These are phyloP conservation scores for Neostapfia colusana DNA, from an alignment of 176 grass and related monocot species.

Conservation along the genomic window DNA sequence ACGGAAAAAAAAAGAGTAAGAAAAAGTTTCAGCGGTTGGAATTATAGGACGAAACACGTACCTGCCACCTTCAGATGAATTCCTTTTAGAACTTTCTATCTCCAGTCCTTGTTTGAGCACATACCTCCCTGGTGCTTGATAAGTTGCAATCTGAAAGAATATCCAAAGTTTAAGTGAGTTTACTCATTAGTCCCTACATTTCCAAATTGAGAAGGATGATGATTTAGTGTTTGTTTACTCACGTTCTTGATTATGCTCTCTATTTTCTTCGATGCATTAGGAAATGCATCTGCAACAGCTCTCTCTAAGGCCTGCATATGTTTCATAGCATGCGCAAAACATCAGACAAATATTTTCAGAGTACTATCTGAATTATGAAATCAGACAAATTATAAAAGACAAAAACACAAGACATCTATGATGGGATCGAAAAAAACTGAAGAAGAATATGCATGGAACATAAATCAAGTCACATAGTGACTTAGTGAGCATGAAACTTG, in stretches of 20 bases:
- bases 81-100: slow-evolving; percentile 56
- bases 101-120: slow-evolving; percentile 77
- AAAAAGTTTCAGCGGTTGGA: slow-evolving; percentile 11
- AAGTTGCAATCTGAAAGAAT: slow-evolving; percentile 77
- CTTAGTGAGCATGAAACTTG: neutral
- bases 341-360: slow-evolving; percentile 8
- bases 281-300: slow-evolving; percentile 68
- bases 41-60: slow-evolving; percentile 34
- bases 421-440: slow-evolving; percentile 10
- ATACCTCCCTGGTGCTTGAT: slow-evolving; percentile 76
- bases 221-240: slow-evolving; percentile 43
- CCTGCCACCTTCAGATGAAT: slow-evolving; percentile 58
- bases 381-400: slow-evolving; percentile 14
- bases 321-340: slow-evolving; percentile 28
- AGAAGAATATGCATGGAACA: neutral
- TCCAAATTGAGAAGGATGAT: slow-evolving; percentile 3
- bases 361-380: slow-evolving; percentile 16
- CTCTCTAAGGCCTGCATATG: slow-evolving; percentile 84
- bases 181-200: neutral
- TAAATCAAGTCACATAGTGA: neutral
- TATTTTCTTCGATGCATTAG: slow-evolving; percentile 74
- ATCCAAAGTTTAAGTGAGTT: slow-evolving; percentile 29
- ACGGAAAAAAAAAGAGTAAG: neutral
- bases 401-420: slow-evolving; percentile 13
- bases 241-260: slow-evolving; percentile 80